phyloP scores from a whole-genome alignment of 2,329 filamentous ascomycete genomes.

The Fusarium temperatum region DNA sequence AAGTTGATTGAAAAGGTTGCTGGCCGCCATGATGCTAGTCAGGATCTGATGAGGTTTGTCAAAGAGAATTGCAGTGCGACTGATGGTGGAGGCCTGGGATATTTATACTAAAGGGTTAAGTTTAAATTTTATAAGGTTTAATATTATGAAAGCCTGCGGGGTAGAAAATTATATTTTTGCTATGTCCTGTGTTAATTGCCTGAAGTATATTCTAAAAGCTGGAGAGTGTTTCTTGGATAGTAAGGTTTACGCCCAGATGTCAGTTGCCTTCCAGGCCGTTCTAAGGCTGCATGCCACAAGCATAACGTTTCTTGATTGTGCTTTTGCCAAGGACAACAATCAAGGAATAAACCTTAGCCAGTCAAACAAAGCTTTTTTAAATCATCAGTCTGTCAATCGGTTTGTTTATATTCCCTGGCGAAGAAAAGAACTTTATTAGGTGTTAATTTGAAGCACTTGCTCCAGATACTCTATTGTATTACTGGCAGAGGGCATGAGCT shows the following conservation, averaged over 20 bases:
- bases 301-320: too few species aligned
- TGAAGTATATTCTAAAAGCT: background rate
- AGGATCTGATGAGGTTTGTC: background rate
- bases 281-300: too few species aligned
- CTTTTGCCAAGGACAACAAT: too few species aligned
- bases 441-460: too few species aligned
- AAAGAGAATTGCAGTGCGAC: background rate
- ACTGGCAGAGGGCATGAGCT: background rate
- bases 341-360: too few species aligned
- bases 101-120: background rate
- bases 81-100: background rate
- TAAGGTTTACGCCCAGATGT: too few species aligned
- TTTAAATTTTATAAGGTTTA: background rate
- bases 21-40: background rate
- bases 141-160: background rate
- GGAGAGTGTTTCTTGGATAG: too few species aligned
- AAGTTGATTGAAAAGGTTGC: background rate
- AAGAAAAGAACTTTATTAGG: too few species aligned
- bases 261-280: too few species aligned
- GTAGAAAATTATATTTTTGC: background rate
- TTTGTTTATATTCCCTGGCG: too few species aligned
- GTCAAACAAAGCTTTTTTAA: too few species aligned
- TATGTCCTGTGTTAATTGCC: accelerated
- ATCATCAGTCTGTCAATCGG: too few species aligned
- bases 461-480: accelerated